These are phyloP conservation scores for Colletotrichum sp. DNA, from an alignment of 2,329 filamentous ascomycete species.

Conservation along the genomic window DNA sequence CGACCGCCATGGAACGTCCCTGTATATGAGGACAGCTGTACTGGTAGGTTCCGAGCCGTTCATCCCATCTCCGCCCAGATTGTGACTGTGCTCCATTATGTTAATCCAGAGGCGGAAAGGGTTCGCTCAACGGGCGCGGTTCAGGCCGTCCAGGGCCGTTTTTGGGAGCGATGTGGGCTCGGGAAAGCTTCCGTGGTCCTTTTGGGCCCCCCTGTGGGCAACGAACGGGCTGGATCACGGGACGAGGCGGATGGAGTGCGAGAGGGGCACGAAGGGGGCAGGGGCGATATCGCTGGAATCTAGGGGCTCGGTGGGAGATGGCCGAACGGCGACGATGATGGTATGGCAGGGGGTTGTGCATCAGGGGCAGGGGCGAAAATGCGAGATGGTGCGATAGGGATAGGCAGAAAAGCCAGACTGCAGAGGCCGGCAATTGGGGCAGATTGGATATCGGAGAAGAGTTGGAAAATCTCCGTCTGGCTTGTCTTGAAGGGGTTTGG, in stretches of 20 bases:
- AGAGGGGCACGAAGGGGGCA: neutral
- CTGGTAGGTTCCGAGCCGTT: neutral
- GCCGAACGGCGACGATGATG: slow-evolving; percentile 2
- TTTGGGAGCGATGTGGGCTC: neutral
- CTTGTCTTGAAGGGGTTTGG: neutral
- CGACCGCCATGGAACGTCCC: neutral
- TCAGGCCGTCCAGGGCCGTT: neutral
- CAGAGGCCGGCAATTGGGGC: neutral
- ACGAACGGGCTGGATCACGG: neutral
- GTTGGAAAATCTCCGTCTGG: neutral
- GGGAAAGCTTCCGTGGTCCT: neutral
- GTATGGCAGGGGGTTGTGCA: slow-evolving; percentile 1
- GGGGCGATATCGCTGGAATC: slow-evolving; percentile 15
- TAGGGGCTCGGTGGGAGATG: slow-evolving; percentile 1
- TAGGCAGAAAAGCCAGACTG: neutral
- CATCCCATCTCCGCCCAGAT: neutral
- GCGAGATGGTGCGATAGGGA: neutral
- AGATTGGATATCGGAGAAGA: neutral
- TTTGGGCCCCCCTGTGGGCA: neutral
- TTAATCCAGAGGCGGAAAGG: neutral
- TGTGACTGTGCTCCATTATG: neutral
- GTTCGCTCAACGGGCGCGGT: neutral
- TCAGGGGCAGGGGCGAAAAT: neutral
- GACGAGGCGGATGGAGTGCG: neutral
- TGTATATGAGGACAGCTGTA: neutral